Evolutionary conservation across 495 filamentous ascomycete species (phyloP), one percentile per base, ranked within the genome.

Genomic region (Tuber aestivum): DNA sequence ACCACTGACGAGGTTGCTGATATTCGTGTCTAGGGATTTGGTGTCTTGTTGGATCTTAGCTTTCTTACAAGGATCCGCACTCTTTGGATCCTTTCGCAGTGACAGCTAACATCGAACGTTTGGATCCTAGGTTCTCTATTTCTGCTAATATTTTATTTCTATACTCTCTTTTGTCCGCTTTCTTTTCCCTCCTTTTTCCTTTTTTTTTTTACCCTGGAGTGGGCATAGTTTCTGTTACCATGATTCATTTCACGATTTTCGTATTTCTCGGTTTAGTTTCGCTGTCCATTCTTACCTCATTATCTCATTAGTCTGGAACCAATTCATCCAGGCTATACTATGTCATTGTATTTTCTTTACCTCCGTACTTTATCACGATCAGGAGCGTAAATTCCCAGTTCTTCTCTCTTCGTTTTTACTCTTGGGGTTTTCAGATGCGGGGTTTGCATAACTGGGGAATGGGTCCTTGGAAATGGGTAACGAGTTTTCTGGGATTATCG

Each of bases 291-390:
- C 73, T 79, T 79, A 79, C 56, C 41, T 72, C 78, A 75, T 77
- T 79, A 79, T 71, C 41, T 72, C 78, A 75, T 77, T 76, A 77
- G 70, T 79, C 72, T 79, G 78, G 77, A 73, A 72, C 78, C 76
- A 79, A 68, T 72, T 79, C 78, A 75, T 65, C 65, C 73, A 42
- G 44, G 56, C 41, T 75, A 75, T 79, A 72, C 74, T 75, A 72
- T 79, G 75, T 79, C 70, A 72, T 72, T 79, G 37, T 68, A 72
- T 79, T 45, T 79, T 45, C 76, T 72, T 72, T 37, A 61, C 70
- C 72, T 65, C 56, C 27, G 32, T 65, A 35, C 56, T 65, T 65
- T 65, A 18, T 65, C 56, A 35, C 35, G 56, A 65, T 65, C 56
- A 65, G 56, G 56, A 65, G 27, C 56, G 56, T 65, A 65, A 65